phyloP scores from a whole-genome alignment of 192 early-diverging fungal genomes.

The Linnemannia hyalina region DNA sequence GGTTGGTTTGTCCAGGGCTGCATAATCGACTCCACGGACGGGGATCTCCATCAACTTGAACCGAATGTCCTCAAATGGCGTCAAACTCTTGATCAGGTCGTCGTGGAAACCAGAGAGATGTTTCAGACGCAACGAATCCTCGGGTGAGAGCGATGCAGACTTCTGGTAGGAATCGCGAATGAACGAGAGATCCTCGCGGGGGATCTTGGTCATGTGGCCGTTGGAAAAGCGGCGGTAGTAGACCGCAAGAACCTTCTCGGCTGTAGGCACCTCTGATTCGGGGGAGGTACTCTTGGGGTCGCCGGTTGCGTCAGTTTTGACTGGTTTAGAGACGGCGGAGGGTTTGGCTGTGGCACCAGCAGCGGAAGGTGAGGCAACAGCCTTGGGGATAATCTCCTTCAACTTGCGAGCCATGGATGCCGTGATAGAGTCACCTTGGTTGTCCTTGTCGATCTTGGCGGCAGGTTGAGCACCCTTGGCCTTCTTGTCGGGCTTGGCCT shows the following conservation, averaged over 20 bases:
- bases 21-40: neutral
- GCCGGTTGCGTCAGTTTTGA: too few species aligned
- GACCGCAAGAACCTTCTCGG: neutral
- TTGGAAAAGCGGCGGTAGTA: constrained; percentile 20
- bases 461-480: neutral
- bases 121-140: constrained; percentile 3
- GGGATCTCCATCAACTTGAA: constrained; percentile 32
- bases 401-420: constrained; percentile 21
- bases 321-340: neutral
- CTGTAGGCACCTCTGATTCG: neutral
- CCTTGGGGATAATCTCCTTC: neutral
- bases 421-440: constrained; percentile 2
- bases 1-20: neutral
- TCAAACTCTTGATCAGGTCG: constrained; percentile 15
- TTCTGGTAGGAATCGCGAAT: constrained; percentile 20
- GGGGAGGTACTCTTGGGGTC: neutral
- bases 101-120: constrained; percentile 20
- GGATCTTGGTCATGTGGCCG: constrained; percentile 14
- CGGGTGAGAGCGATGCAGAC: neutral
- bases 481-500: too few species aligned
- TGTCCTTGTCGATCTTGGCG: neutral
- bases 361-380: neutral
- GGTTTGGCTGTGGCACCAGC: neutral
- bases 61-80: constrained; percentile 36
- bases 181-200: constrained; percentile 14